Evolutionary conservation across 1,139 yeast genomes (phyloP).

Genomic region (Protomyces inundatus): DNA sequence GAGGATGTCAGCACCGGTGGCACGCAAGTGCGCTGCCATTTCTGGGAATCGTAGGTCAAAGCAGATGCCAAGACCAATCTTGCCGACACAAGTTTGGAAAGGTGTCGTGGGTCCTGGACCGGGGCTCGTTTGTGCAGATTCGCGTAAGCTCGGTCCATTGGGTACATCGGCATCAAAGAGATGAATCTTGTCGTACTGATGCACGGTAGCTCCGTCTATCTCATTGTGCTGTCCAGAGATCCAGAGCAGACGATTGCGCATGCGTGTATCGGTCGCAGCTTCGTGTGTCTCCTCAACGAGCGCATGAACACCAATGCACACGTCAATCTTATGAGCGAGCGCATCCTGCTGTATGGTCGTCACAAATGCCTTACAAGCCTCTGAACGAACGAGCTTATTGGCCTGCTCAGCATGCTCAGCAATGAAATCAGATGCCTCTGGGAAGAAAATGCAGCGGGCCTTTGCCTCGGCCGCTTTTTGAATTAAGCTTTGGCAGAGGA

Average conservation of each 20-base stretch:
- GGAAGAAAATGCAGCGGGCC: constrained; percentile 67
- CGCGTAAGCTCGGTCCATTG: constrained; percentile 54
- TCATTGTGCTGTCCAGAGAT: constrained; percentile 44
- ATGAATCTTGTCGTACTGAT: constrained; percentile 78
- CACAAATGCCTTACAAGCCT: constrained; percentile 50
- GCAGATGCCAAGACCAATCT: constrained; percentile 70
- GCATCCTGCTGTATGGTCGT: constrained; percentile 50
- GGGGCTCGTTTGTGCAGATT: constrained; percentile 75
- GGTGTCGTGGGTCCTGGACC: constrained; percentile 57
- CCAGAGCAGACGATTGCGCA: constrained; percentile 58
- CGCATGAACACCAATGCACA: constrained; percentile 75
- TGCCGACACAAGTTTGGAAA: constrained; percentile 56
- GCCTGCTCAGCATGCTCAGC: constrained; percentile 60
- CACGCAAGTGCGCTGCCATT: constrained; percentile 57
- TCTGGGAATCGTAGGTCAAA: constrained; percentile 90
- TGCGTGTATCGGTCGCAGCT: constrained; percentile 5
- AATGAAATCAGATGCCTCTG: constrained; percentile 89
- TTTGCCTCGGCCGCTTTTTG: constrained; percentile 35
- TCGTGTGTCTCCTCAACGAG: constrained; percentile 35
- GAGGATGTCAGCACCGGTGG: constrained; percentile 69
- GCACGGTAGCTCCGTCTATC: constrained; percentile 52
- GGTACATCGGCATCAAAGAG: constrained; percentile 81
- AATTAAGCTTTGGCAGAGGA: constrained; percentile 54
- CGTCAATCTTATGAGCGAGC: constrained; percentile 38
- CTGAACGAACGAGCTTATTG: constrained; percentile 50